phyloP scores from a whole-genome alignment of 2,329 filamentous ascomycete genomes.

The Trichophyton verrucosum region DNA sequence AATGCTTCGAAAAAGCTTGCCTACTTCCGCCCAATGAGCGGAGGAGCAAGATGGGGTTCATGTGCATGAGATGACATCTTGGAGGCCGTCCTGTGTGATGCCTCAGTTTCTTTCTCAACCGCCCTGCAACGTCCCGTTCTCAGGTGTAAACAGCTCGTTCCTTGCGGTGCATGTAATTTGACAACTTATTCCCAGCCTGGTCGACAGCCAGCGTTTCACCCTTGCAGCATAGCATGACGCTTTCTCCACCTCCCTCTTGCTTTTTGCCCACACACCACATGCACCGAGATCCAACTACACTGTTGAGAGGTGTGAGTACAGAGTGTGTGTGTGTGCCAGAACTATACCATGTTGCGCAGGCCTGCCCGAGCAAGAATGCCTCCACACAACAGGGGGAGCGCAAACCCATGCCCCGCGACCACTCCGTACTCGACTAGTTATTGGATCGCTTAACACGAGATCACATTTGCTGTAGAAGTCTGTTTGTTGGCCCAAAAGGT shows the following conservation, averaged over 20 bases:
- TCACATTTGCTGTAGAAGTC: neutral
- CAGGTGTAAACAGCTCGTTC: no score
- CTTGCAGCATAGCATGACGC: neutral
- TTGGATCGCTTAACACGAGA: slow-evolving; percentile 2
- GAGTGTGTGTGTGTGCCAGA: no score
- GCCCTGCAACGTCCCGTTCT: neutral
- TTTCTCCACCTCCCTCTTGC: neutral
- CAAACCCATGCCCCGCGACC: neutral
- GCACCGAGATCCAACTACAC: no score
- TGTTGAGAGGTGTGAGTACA: no score
- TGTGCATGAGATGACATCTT: neutral
- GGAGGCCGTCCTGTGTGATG: neutral
- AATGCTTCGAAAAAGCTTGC: slow-evolving; percentile 4
- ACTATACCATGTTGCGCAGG: neutral
- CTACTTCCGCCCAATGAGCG: neutral
- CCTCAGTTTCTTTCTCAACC: neutral
- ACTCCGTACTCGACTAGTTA: neutral
- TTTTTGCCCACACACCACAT: neutral
- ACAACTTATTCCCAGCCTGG: neutral
- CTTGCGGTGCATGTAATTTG: neutral
- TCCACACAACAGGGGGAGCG: neutral
- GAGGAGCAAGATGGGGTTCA: neutral
- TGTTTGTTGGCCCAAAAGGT: neutral
- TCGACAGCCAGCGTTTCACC: neutral
- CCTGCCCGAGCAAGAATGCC: neutral